Percentiles rank a stretch among this genome's conserved stretches.
phyloP scores from a whole-genome alignment of 1,139 yeast genomes.

The Pichia sp. region DNA sequence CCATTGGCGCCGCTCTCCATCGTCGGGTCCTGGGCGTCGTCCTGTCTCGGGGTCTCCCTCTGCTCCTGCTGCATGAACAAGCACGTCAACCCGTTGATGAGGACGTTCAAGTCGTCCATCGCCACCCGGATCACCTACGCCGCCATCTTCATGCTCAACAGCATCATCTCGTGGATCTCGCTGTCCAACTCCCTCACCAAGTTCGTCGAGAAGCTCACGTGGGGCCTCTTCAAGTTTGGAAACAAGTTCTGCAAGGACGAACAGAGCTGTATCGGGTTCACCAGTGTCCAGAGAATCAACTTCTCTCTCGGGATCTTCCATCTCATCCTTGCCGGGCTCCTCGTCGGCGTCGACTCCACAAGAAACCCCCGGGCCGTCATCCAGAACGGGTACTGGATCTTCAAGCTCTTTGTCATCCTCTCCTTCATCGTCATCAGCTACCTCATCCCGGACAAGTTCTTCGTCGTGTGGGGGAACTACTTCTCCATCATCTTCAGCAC shows the following conservation, averaged over 20 bases:
- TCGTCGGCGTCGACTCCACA: slow-evolving; percentile 76
- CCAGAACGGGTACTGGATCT: slow-evolving; percentile 91
- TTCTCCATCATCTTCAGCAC: slow-evolving; percentile 84
- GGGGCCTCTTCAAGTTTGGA: slow-evolving; percentile 60
- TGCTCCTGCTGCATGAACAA: slow-evolving; percentile 60
- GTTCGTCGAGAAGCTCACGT: slow-evolving; percentile 70
- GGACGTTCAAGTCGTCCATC: slow-evolving; percentile 64
- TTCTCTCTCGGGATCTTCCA: slow-evolving; percentile 86
- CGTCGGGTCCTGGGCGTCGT: slow-evolving; percentile 69
- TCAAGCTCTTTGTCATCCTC: slow-evolving; percentile 65
- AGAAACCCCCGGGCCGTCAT: slow-evolving; percentile 76
- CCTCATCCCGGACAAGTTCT: slow-evolving; percentile 82
- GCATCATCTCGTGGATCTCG: slow-evolving; percentile 87
- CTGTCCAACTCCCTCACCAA: slow-evolving; percentile 78
- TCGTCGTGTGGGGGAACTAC: slow-evolving; percentile 88
- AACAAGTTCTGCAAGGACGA: slow-evolving; percentile 65
- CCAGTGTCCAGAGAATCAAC: slow-evolving; percentile 88
- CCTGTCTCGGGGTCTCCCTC: slow-evolving; percentile 84
- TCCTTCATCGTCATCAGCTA: slow-evolving; percentile 61
- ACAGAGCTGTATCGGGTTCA: slow-evolving; percentile 87
- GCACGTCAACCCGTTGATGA: slow-evolving; percentile 50
- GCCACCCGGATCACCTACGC: slow-evolving; percentile 87
- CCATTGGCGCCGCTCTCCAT: slow-evolving; percentile 59
- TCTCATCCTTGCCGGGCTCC: slow-evolving; percentile 60
- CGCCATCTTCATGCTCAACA: slow-evolving; percentile 68